These are phyloP conservation scores for Apiotrichum sp. DNA, from an alignment of 1,284 basidiomycete species.

Conservation along the genomic window DNA sequence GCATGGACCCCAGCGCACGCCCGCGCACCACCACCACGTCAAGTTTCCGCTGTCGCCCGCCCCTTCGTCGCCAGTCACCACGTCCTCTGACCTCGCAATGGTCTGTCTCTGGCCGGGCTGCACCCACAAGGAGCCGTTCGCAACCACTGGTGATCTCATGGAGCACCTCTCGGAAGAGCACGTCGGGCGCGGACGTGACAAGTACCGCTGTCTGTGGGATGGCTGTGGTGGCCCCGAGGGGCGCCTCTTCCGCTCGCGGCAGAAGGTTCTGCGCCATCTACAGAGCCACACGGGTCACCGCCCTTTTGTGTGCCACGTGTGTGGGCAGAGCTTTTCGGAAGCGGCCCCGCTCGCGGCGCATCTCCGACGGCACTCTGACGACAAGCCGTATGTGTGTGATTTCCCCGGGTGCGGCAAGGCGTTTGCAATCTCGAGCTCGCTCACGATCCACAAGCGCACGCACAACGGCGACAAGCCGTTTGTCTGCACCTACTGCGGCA, in stretches of 20 bases:
- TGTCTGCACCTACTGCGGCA: slow-evolving; percentile 76
- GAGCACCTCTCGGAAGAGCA: slow-evolving; percentile 70
- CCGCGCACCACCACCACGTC: slow-evolving; percentile 21
- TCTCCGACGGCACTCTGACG: slow-evolving; percentile 81
- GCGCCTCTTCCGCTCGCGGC: slow-evolving; percentile 77
- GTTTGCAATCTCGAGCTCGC: slow-evolving; percentile 83
- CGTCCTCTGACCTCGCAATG: slow-evolving; percentile 29
- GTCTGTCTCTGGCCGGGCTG: slow-evolving; percentile 62
- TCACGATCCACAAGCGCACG: slow-evolving; percentile 89
- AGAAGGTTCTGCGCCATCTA: slow-evolving; percentile 87
- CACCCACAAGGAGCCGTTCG: slow-evolving; percentile 53
- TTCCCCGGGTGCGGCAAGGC: slow-evolving; percentile 82
- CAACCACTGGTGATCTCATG: slow-evolving; percentile 66
- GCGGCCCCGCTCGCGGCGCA: slow-evolving; percentile 86
- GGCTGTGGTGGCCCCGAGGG: slow-evolving; percentile 61
- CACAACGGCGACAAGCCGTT: slow-evolving; percentile 88
- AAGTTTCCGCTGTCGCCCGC: slow-evolving; percentile 13
- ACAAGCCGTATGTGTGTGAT: slow-evolving; percentile 86
- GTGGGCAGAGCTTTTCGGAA: slow-evolving; percentile 79
- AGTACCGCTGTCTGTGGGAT: slow-evolving; percentile 88
- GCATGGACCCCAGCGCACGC: slow-evolving; percentile 15
- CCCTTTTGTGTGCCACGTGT: slow-evolving; percentile 75
- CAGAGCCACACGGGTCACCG: slow-evolving; percentile 70
- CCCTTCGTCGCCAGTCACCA: neutral
- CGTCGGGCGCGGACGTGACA: slow-evolving; percentile 75